Percentiles rank a stretch among this genome's conserved stretches.
phyloP scores from a whole-genome alignment of 208 protist species.

The Wallacemonas sp. region DNA sequence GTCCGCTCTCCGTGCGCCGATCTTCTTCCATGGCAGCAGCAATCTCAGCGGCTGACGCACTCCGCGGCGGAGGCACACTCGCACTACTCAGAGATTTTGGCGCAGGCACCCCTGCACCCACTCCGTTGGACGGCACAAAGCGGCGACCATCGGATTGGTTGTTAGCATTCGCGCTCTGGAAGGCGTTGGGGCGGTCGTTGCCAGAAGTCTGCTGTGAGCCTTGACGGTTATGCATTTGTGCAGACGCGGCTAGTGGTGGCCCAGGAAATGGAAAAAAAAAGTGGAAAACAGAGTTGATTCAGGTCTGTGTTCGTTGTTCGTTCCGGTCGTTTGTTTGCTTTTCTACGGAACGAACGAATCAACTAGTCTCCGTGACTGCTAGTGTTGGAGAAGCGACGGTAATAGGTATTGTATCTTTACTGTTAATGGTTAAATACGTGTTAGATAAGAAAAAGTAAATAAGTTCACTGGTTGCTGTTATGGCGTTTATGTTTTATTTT shows the following conservation, averaged over 20 bases:
- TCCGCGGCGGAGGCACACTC: slow-evolving; percentile 6
- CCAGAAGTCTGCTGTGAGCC: background rate
- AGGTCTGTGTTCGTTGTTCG: too few species aligned
- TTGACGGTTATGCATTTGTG: slow-evolving; percentile 7
- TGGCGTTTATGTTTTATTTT: too few species aligned
- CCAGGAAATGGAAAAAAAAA: background rate
- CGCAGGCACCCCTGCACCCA: background rate
- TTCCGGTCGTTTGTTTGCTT: too few species aligned
- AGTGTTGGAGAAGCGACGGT: too few species aligned
- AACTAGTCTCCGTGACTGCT: too few species aligned
- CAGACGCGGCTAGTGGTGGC: background rate
- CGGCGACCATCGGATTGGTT: background rate
- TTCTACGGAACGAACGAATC: too few species aligned
- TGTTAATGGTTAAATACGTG: too few species aligned
- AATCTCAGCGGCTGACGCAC: slow-evolving; percentile 8
- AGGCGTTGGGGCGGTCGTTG: background rate
- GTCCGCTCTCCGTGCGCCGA: slow-evolving; percentile 15
- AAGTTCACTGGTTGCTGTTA: too few species aligned
- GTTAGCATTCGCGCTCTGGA: background rate
- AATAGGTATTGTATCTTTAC: too few species aligned
- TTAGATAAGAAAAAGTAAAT: too few species aligned
- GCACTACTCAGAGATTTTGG: background rate
- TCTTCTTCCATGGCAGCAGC: slow-evolving; percentile 5
- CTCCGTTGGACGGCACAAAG: background rate
- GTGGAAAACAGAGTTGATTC: background rate